These are phyloP conservation scores for Strobilomyces dryophilus DNA, from an alignment of 768 basidiomycete genomes.

Conservation along the genomic window DNA sequence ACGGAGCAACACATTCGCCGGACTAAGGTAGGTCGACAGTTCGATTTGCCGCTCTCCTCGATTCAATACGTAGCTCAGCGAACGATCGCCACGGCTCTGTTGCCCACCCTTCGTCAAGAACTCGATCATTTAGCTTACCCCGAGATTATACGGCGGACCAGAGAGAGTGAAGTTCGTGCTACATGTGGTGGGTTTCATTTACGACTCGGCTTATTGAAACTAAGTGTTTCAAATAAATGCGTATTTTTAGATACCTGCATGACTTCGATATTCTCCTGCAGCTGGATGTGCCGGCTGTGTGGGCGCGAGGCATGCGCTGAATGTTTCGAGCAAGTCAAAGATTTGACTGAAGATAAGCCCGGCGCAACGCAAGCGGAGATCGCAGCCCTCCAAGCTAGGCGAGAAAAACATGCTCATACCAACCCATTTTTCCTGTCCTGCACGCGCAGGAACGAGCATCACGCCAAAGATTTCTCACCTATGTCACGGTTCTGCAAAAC, in stretches of 20 bases:
- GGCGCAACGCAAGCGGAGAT: conserved; percentile 46
- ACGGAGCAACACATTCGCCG: conserved; percentile 46
- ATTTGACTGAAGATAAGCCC: conserved; percentile 53
- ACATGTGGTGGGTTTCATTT: conserved; percentile 64
- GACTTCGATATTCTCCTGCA: conserved; percentile 86
- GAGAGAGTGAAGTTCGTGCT: conserved; percentile 79
- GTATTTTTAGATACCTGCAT: conserved; percentile 78
- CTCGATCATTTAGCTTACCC: conserved; percentile 52
- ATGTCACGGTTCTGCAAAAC: conserved; percentile 68
- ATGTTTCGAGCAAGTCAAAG: conserved; percentile 68
- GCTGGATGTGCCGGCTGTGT: conserved; percentile 89
- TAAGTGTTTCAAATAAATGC: conserved; percentile 4
- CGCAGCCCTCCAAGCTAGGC: conserved; percentile 44
- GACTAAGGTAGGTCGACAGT: conserved; percentile 49
- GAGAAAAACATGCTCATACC: conserved; percentile 58
- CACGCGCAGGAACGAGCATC: conserved; percentile 67
- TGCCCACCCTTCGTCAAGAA: conserved; percentile 65
- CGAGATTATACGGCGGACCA: conserved; percentile 64
- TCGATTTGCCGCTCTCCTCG: neutral
- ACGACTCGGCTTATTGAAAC: conserved; percentile 2
- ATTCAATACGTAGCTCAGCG: conserved; percentile 37
- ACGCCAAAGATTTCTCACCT: conserved; percentile 64
- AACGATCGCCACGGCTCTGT: conserved; percentile 62
- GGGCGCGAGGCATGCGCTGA: conserved; percentile 87
- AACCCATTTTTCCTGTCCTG: conserved; percentile 77